Evolutionary conservation across 257 asterid species (phyloP).

Genomic region (Verbascum thapsus): DNA sequence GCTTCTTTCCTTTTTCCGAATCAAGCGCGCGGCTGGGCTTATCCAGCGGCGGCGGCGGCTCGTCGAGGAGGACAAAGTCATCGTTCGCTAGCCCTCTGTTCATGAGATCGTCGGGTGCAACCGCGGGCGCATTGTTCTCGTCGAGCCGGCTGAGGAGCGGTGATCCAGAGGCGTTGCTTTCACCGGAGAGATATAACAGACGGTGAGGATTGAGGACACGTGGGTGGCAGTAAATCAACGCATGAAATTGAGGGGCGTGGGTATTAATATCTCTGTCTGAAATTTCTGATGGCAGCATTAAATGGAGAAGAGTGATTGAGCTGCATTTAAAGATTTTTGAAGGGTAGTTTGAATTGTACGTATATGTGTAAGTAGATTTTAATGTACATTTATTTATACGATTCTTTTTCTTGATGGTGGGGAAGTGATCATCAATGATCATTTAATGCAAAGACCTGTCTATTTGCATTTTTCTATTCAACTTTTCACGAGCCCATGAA

Average conservation of each 20-base stretch:
- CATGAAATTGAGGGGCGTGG: slow-evolving; percentile 29
- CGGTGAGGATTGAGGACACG: slow-evolving; percentile 67
- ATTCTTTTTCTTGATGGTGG: slow-evolving; percentile 26
- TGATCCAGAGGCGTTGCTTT: slow-evolving; percentile 91
- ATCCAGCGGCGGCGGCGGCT: slow-evolving; percentile 65
- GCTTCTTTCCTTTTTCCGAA: slow-evolving; percentile 71
- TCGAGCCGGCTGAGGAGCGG: slow-evolving; percentile 95
- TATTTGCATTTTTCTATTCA: background rate
- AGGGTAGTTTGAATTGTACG: slow-evolving; percentile 27
- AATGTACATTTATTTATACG: slow-evolving; percentile 34
- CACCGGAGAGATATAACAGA: slow-evolving; percentile 85
- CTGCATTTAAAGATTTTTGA: slow-evolving; percentile 38
- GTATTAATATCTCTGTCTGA: slow-evolving; percentile 48
- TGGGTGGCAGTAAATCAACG: slow-evolving; percentile 37
- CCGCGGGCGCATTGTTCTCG: slow-evolving; percentile 51
- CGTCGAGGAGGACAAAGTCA: slow-evolving; percentile 76
- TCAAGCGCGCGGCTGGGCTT: slow-evolving; percentile 65
- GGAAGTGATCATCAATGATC: slow-evolving; percentile 21
- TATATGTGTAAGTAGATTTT: slow-evolving; percentile 31
- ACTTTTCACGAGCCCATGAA: too few species aligned
- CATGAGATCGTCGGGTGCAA: slow-evolving; percentile 53
- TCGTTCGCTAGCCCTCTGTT: slow-evolving; percentile 95
- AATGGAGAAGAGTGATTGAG: slow-evolving; percentile 37
- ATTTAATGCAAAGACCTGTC: slow-evolving; percentile 31
- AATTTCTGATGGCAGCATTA: slow-evolving; percentile 42